Evolutionary conservation across 202 grass and related monocot genomes (phyloP).

Genomic region (Eragrostis tef): DNA sequence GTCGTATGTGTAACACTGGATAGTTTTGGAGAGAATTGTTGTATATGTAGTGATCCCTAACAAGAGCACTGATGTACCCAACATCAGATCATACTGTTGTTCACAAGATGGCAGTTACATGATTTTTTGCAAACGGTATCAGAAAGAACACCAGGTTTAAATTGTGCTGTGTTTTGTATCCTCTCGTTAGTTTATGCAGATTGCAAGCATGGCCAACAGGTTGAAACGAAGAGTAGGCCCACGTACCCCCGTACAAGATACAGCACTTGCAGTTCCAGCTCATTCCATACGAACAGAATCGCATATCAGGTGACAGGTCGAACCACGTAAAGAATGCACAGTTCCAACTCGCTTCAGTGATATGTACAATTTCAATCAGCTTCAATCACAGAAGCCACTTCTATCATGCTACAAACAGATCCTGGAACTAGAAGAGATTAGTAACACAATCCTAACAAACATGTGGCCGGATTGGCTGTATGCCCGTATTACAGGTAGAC

Average conservation of each 20-base stretch:
- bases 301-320: neutral
- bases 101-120: neutral
- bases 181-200: neutral
- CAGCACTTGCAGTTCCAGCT: neutral
- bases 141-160: neutral
- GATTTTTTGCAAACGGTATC: constrained; percentile 1
- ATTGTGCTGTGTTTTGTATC: neutral
- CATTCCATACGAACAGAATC: neutral
- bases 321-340: neutral
- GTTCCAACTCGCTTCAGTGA: neutral
- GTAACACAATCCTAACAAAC: constrained; percentile 6
- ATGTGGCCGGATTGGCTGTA: constrained; percentile 5
- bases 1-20: neutral
- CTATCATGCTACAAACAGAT: neutral
- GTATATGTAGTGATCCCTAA: constrained; percentile 65
- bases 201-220: too few relatives aligned
- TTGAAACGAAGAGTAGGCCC: too few relatives aligned
- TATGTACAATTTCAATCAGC: constrained; percentile 2
- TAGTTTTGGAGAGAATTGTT: constrained; percentile 48
- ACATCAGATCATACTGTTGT: constrained; percentile 19
- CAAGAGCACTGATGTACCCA: constrained; percentile 43
- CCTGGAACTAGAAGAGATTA: neutral
- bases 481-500: too few relatives aligned
- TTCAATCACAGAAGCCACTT: constrained; percentile 15
- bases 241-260: too few relatives aligned